These are phyloP conservation scores for Fusarium acutatum DNA, from an alignment of 2,329 filamentous ascomycete genomes.

Conservation along the genomic window DNA sequence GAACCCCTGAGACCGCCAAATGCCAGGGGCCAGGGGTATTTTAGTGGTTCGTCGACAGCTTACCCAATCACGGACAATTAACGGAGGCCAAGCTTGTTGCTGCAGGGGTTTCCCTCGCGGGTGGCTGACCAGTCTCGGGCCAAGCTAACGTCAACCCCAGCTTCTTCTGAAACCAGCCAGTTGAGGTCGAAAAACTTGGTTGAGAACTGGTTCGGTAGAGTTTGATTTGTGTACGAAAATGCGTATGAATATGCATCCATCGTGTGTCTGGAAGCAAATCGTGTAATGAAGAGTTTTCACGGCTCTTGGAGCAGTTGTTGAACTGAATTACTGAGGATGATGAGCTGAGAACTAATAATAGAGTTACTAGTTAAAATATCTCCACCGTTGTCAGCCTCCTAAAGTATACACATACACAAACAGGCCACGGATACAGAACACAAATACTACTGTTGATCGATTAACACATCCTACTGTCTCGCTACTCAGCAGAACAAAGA, in stretches of 20 bases:
- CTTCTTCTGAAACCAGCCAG: slow-evolving; percentile 37
- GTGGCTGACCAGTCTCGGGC: slow-evolving; percentile 24
- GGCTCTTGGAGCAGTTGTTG: neutral
- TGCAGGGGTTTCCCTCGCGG: slow-evolving; percentile 24
- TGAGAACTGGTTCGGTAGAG: neutral
- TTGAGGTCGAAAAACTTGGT: slow-evolving; percentile 13
- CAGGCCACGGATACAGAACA: neutral
- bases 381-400: slow-evolving; percentile 2
- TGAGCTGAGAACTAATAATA: slow-evolving; percentile 2
- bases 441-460: slow-evolving; percentile 14
- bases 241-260: neutral
- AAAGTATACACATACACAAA: neutral
- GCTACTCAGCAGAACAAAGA: neutral
- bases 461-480: neutral
- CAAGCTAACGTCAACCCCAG: slow-evolving; percentile 32
- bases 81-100: slow-evolving; percentile 8
- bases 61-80: slow-evolving; percentile 2
- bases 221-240: neutral
- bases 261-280: neutral
- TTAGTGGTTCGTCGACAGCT: slow-evolving; percentile 1
- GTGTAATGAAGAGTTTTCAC: neutral
- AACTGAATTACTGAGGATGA: neutral
- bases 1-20: slow-evolving; percentile 34
- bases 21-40: neutral
- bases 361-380: neutral